phyloP scores from a whole-genome alignment of 2,329 filamentous ascomycete species.

The Colletotrichum karsti region DNA sequence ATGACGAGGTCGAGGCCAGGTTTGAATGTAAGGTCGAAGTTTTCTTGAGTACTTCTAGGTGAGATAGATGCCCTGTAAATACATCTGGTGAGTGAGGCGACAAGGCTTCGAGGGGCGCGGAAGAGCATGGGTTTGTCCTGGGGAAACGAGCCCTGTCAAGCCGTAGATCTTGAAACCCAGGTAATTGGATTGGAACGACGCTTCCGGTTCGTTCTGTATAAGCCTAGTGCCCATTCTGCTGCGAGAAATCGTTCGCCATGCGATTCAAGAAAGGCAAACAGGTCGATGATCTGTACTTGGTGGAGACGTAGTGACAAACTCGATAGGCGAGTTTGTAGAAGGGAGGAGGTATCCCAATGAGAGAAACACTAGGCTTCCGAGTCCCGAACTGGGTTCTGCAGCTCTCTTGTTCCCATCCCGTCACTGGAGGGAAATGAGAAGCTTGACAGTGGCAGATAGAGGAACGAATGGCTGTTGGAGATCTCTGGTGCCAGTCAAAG shows the following conservation, averaged over 20 bases:
- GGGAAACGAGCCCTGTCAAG: background rate
- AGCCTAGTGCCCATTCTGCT: background rate
- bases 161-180: background rate
- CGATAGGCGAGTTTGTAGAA: background rate
- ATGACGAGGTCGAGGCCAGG: background rate
- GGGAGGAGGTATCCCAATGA: background rate
- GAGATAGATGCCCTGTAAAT: background rate
- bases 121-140: background rate
- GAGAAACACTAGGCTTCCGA: too few species aligned
- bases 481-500: too few species aligned
- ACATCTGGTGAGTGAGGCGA: too few species aligned
- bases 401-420: too few species aligned
- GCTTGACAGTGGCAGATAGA: background rate
- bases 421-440: background rate
- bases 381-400: too few species aligned
- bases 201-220: background rate
- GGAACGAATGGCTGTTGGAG: background rate
- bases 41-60: too few species aligned
- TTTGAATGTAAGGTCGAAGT: background rate
- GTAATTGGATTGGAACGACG: background rate
- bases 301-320: background rate
- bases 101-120: background rate
- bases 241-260: background rate
- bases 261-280: background rate
- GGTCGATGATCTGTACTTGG: background rate